phyloP scores from a whole-genome alignment of 768 basidiomycete genomes.

The Lentinula sp. region DNA sequence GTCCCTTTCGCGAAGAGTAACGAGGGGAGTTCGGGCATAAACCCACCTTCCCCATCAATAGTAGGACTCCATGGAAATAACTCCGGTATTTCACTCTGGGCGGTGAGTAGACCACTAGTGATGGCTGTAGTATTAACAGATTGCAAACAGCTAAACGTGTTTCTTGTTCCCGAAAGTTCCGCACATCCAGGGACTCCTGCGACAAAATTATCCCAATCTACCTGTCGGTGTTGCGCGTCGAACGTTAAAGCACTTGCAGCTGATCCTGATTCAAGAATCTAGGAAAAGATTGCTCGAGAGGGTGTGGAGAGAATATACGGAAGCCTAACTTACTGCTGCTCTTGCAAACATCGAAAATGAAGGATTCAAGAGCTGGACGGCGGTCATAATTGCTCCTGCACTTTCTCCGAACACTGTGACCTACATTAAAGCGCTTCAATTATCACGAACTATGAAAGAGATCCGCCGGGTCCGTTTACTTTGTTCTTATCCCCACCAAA shows the following conservation, averaged over 20 bases:
- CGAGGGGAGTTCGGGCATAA: slow-evolving; percentile 34
- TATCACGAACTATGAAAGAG: too few relatives aligned
- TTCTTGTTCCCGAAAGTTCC: slow-evolving; percentile 13
- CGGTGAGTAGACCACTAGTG: slow-evolving; percentile 18
- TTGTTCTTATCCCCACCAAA: slow-evolving; percentile 5
- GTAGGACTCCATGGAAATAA: slow-evolving; percentile 27
- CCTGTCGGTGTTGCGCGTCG: slow-evolving; percentile 11
- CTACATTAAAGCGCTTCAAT: slow-evolving; percentile 11
- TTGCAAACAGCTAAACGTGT: slow-evolving; percentile 24
- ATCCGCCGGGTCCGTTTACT: slow-evolving; percentile 46
- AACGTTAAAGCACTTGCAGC: slow-evolving; percentile 15
- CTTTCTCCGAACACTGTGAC: slow-evolving; percentile 50
- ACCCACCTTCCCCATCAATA: slow-evolving; percentile 33
- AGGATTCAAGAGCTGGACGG: slow-evolving; percentile 32
- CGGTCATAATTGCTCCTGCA: slow-evolving; percentile 43
- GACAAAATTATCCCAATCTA: slow-evolving; percentile 8
- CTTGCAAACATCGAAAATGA: slow-evolving; percentile 9
- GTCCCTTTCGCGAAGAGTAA: slow-evolving; percentile 24
- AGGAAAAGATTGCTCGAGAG: slow-evolving; percentile 11
- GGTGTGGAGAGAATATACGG: slow-evolving; percentile 13
- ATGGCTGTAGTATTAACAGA: slow-evolving; percentile 16
- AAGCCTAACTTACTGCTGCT: slow-evolving; percentile 27
- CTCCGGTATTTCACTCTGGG: slow-evolving; percentile 15
- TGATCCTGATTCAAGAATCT: slow-evolving; percentile 26
- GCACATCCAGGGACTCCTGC: slow-evolving; percentile 26